These are phyloP conservation scores for Clonostachys chloroleuca DNA, from an alignment of 2,329 filamentous ascomycete genomes.

Conservation along the genomic window DNA sequence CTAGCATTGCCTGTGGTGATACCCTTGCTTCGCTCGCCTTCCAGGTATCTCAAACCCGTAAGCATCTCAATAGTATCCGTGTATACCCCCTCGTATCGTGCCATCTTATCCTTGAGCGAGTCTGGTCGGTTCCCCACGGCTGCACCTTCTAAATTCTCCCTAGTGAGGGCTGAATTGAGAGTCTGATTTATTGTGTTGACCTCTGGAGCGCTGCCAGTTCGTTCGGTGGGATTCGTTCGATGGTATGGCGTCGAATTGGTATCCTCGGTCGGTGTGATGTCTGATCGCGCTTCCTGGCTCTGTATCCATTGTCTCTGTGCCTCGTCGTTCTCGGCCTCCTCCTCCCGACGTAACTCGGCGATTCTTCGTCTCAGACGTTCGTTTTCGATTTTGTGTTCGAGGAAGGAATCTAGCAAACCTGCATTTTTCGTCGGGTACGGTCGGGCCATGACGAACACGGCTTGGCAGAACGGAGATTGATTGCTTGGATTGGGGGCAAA, in stretches of 20 bases:
- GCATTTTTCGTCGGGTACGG: constrained; percentile 89
- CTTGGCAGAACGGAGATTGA: constrained; percentile 70
- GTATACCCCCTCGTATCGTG: constrained; percentile 73
- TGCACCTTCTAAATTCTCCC: constrained; percentile 75
- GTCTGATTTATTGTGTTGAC: constrained; percentile 35
- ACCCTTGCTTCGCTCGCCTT: constrained; percentile 83
- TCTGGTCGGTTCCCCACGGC: constrained; percentile 59
- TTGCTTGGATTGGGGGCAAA: constrained; percentile 60
- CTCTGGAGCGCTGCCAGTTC: constrained; percentile 59
- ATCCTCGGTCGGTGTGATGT: constrained; percentile 45
- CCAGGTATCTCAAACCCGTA: constrained; percentile 80
- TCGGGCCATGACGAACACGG: constrained; percentile 89
- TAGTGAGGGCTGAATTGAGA: constrained; percentile 66
- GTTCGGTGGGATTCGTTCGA: constrained; percentile 22
- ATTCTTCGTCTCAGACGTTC: constrained; percentile 82
- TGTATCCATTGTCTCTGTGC: constrained; percentile 57
- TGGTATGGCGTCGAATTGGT: constrained; percentile 19
- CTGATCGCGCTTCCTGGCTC: constrained; percentile 52
- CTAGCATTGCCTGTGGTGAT: constrained; percentile 84
- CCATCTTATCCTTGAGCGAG: constrained; percentile 81
- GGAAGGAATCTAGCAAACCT: constrained; percentile 80
- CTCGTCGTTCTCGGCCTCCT: constrained; percentile 72
- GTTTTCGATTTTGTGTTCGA: constrained; percentile 97
- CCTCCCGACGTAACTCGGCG: constrained; percentile 78
- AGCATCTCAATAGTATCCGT: constrained; percentile 90